Evolutionary conservation across 257 asterid genomes (phyloP).

Genomic region (Solanum arcanum): DNA sequence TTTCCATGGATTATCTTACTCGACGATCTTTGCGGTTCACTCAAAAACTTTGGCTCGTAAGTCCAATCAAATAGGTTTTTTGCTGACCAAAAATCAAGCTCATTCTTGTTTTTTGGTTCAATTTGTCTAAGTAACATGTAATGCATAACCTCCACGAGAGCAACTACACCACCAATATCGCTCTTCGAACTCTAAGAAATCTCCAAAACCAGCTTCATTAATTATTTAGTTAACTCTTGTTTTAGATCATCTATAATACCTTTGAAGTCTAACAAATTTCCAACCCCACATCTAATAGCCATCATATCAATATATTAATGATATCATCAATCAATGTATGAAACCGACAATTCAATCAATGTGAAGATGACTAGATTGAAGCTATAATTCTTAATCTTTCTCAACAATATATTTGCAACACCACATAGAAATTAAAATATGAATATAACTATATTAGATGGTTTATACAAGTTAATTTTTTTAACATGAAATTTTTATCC

Average conservation of each 20-base stretch:
- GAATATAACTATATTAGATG: background rate
- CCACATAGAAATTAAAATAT: background rate
- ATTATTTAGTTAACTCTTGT: too few species aligned
- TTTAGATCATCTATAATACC: background rate
- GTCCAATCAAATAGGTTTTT: background rate
- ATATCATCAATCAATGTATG: background rate
- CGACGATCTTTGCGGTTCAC: background rate
- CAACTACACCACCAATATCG: background rate
- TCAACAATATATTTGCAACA: background rate
- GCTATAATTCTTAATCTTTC: background rate
- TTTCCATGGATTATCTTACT: background rate
- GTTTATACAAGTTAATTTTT: background rate
- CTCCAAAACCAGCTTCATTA: background rate
- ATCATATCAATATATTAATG: background rate
- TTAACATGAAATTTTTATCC: too few species aligned
- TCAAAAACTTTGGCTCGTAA: background rate
- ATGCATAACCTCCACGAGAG: background rate
- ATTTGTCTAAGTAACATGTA: background rate
- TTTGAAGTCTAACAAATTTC: background rate
- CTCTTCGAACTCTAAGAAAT: background rate
- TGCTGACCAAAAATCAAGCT: background rate
- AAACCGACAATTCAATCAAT: background rate
- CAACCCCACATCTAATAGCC: background rate
- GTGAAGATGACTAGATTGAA: background rate
- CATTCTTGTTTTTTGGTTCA: background rate